Base-by-base conservation (phyloP, 768 basidiomycete genomes). In the Trametes punicea region DNA sequence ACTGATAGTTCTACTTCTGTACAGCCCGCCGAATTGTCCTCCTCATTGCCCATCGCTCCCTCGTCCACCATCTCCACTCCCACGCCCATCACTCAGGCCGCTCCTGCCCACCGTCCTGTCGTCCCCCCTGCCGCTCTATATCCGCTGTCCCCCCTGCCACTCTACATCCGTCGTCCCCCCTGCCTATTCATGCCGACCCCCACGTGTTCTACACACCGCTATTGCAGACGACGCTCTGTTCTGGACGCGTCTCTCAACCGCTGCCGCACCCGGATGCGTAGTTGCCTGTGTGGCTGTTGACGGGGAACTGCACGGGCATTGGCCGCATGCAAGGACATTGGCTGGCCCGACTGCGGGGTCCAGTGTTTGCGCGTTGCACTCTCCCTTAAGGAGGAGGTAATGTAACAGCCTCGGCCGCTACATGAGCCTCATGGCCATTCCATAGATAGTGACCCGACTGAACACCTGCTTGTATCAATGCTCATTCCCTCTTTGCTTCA, bases 371-470 rank as follows among this genome's bases (percentile, higher is more conserved):
- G 15, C 29, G 30, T 33, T 25, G 46, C n/a, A 31, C 46, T 47
- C 46, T 34, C 46, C 46, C 46, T 47, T 20, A 18, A 47, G 30
- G 30, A 33, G 46, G 46, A 47, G 46, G 46, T 47, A 33, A 31
- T 47, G 46, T 47, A 47, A 47, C 31, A 31, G 18, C 46, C 8
- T 20, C 41, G 31, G 44, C 44, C 46, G 31, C 25, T 47, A 47
- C 46, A 47, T 31, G n/a, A 34, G 44, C 44, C 44, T 33, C 46
- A 47, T 25, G 46, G 46, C 6, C 46, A 33, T 23, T 30, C 27
- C 4, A 31, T 46, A 46, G 45, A 23, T 29, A 7, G 13, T 38
- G 9, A 38, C n/a, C 16, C 5, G 36, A 38, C n/a, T 18, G 15
- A 10, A 5, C 9, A 18, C 16, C n/a, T 38, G n/a, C 36, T 5